Evolutionary conservation across 31 red algal species (phyloP).

Genomic region (Odonthalia washingtoniensis): DNA sequence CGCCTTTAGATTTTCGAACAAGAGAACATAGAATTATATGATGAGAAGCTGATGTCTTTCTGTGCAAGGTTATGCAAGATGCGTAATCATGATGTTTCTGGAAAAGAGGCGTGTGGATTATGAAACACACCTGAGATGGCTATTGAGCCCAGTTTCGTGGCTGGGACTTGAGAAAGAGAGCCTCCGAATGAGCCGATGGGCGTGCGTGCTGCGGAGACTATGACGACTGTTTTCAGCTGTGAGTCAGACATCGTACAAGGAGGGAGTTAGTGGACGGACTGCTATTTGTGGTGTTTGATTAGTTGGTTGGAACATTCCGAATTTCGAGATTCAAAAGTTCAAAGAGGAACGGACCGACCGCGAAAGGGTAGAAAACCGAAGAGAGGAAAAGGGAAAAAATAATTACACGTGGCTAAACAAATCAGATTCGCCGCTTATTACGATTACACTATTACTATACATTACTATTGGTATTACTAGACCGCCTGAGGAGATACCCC

Average conservation of each 20-base stretch:
- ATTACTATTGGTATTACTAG: too few species aligned
- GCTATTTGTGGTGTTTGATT: too few species aligned
- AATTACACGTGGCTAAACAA: too few species aligned
- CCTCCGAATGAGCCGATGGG: constrained; percentile 98
- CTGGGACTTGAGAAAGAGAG: constrained; percentile 73
- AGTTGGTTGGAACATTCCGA: too few species aligned
- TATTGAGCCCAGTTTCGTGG: constrained; percentile 81
- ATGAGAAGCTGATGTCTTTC: background rate
- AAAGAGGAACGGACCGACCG: too few species aligned
- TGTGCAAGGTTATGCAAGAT: background rate
- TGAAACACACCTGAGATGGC: constrained; percentile 82
- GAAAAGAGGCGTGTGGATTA: constrained; percentile 9
- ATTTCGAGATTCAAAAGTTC: too few species aligned
- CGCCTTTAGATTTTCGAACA: constrained; percentile 38
- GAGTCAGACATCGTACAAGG: background rate
- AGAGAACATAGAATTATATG: background rate
- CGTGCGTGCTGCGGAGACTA: constrained; percentile 90
- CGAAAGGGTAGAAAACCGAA: too few species aligned
- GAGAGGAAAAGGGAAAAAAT: too few species aligned
- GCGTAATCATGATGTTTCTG: background rate
- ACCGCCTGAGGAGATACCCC: too few species aligned
- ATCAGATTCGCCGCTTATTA: too few species aligned
- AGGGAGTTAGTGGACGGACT: too few species aligned
- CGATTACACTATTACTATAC: too few species aligned
- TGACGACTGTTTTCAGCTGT: constrained; percentile 52